Evolutionary conservation across 495 filamentous ascomycete genomes (phyloP).

Genomic region (Wilcoxina mikolae): DNA sequence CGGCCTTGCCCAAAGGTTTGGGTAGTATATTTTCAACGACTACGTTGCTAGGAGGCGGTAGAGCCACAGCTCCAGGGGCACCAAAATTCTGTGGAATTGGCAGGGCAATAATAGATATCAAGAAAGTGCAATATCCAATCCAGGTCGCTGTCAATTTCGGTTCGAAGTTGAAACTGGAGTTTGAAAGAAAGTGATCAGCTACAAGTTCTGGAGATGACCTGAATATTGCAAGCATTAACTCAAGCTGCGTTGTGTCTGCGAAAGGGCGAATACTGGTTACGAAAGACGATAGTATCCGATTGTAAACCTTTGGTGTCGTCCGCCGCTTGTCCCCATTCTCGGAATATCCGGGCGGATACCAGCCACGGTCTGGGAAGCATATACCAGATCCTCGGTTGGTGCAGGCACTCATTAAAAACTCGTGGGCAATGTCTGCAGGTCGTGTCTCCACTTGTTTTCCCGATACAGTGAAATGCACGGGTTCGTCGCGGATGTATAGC

Average conservation of each 20-base stretch:
- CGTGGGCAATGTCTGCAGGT: conserved; percentile 18
- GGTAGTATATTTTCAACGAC: conserved; percentile 78
- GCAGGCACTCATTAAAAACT: conserved; percentile 23
- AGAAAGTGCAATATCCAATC: conserved; percentile 79
- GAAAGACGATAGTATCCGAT: conserved; percentile 58
- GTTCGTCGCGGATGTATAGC: conserved; percentile 23
- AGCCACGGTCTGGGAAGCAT: conserved; percentile 26
- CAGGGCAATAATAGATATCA: conserved; percentile 63
- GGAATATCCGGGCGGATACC: conserved; percentile 20
- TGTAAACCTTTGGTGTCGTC: conserved; percentile 39
- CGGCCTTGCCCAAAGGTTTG: conserved; percentile 62
- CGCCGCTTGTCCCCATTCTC: conserved; percentile 15
- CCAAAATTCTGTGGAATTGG: conserved; percentile 59
- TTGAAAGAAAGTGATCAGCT: conserved; percentile 68
- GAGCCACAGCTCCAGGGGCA: conserved; percentile 34
- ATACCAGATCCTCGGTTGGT: conserved; percentile 23
- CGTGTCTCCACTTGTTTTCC: conserved; percentile 16
- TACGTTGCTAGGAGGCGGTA: conserved; percentile 60
- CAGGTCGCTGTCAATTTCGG: conserved; percentile 83
- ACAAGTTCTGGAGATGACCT: conserved; percentile 67
- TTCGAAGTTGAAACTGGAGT: conserved; percentile 61
- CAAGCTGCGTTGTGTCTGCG: conserved; percentile 61
- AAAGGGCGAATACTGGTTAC: conserved; percentile 69
- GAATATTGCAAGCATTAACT: conserved; percentile 68
- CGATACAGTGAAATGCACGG: conserved; percentile 9